These are phyloP conservation scores for Clausena lansium DNA, from an alignment of 345 rosid species.

Conservation along the genomic window DNA sequence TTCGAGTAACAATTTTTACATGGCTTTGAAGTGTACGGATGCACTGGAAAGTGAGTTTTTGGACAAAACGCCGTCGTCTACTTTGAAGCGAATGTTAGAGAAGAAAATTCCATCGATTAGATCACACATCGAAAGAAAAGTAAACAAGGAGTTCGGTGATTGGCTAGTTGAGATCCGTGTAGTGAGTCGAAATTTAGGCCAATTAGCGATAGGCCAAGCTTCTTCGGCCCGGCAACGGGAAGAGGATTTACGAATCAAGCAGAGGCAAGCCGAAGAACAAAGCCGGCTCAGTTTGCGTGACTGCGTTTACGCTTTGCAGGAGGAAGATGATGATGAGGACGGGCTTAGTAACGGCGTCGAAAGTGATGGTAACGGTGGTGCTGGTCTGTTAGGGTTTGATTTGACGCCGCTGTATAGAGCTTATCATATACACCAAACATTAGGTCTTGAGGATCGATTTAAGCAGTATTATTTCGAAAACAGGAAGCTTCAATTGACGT, in stretches of 20 bases:
- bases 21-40: constrained; percentile 86
- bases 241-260: constrained; percentile 92
- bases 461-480: constrained; percentile 87
- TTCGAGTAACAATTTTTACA: constrained; percentile 60
- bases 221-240: constrained; percentile 89
- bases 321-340: constrained; percentile 77
- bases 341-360: constrained; percentile 18
- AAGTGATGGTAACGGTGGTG: constrained; percentile 38
- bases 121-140: constrained; percentile 75
- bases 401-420: constrained; percentile 87
- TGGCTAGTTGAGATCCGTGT: constrained; percentile 98
- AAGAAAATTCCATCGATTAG: constrained; percentile 78
- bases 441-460: constrained; percentile 83
- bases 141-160: constrained; percentile 83
- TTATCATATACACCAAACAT: constrained; percentile 84
- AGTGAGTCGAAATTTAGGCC: constrained; percentile 86
- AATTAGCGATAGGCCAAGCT: constrained; percentile 94
- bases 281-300: constrained; percentile 86
- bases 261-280: constrained; percentile 96
- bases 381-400: constrained; percentile 62
- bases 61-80: constrained; percentile 67
- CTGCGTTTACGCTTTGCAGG: constrained; percentile 77
- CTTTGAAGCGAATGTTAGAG: constrained; percentile 83
- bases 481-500: constrained; percentile 87
- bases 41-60: constrained; percentile 64